Conservation (phyloP, 1,139 yeast species). For the Barnettozyma hawaiiensis region DNA sequence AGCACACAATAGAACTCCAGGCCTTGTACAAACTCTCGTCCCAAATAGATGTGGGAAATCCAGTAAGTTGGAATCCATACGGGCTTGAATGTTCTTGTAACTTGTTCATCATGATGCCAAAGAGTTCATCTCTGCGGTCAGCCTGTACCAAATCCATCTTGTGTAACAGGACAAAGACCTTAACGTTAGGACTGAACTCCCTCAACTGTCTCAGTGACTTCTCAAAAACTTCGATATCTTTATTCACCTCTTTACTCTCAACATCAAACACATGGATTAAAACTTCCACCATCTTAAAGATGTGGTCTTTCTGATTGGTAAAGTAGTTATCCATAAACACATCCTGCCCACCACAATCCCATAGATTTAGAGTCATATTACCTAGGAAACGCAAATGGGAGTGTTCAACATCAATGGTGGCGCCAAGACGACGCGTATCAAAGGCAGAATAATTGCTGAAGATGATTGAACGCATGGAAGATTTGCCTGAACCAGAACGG, state of each 20-base stretch:
- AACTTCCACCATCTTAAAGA: conserved; percentile 96
- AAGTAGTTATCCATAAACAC: conserved; percentile 93
- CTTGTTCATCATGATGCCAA: conserved; percentile 77
- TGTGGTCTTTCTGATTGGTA: conserved; percentile 81
- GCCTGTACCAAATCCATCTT: conserved; percentile 94
- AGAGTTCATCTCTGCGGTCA: conserved; percentile 79
- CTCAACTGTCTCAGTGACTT: conserved; percentile 77
- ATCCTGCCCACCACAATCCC: conserved; percentile 99
- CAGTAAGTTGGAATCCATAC: conserved; percentile 72
- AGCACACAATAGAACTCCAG: conserved; percentile 95
- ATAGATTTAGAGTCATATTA: conserved; percentile 87
- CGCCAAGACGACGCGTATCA: conserved; percentile 92
- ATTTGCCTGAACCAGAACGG: conserved; percentile 95
- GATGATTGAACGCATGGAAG: conserved; percentile 94
- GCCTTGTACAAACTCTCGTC: conserved; percentile 95
- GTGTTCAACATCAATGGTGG: conserved; percentile 96
- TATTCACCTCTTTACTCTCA: conserved; percentile 84
- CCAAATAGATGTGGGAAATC: conserved; percentile 97
- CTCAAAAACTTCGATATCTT: conserved; percentile 88
- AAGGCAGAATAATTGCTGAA: conserved; percentile 94
- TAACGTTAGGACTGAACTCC: conserved; percentile 85
- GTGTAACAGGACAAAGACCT: conserved; percentile 85
- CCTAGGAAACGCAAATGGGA: conserved; percentile 90
- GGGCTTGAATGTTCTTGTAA: conserved; percentile 72
- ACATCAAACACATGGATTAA: conserved; percentile 95